These are phyloP conservation scores for Mrakia gelida DNA, from an alignment of 768 basidiomycete species.

Conservation along the genomic window DNA sequence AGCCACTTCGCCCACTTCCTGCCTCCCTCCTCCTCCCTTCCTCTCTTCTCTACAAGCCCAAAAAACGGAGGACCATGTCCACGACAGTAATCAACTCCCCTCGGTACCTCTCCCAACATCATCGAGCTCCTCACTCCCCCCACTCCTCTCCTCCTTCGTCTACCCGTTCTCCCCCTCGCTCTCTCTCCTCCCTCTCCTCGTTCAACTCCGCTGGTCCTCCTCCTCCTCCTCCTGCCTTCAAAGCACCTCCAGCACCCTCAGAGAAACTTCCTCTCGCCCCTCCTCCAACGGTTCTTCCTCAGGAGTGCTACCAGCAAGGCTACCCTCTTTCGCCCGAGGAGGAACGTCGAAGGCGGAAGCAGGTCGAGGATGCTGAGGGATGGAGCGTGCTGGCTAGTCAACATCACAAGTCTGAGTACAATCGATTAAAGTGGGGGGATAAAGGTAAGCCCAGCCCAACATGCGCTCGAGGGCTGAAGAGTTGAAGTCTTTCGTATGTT, in stretches of 20 bases:
- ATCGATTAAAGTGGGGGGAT: constrained; percentile 62
- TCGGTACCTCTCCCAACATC: not conserved
- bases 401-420: constrained; percentile 69
- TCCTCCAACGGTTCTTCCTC: not conserved
- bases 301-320: not conserved
- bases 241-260: too few relatives aligned
- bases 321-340: constrained; percentile 10
- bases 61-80: not conserved
- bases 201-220: not conserved
- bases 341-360: not conserved
- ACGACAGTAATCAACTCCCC: not conserved
- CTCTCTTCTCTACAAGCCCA: not conserved
- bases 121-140: not conserved
- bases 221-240: not conserved
- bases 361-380: constrained; percentile 11
- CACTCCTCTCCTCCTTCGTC: not conserved
- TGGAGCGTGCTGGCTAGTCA: constrained; percentile 64
- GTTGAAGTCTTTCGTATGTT: too few relatives aligned
- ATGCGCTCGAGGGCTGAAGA: too few relatives aligned
- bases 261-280: not conserved
- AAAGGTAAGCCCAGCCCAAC: constrained; percentile 41
- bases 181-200: not conserved
- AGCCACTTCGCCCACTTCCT: too few relatives aligned
- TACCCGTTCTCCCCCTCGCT: not conserved
- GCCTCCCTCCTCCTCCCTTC: not conserved